Conservation (phyloP, 2,329 filamentous ascomycete species). For the Amylocarpus encephaloides region DNA sequence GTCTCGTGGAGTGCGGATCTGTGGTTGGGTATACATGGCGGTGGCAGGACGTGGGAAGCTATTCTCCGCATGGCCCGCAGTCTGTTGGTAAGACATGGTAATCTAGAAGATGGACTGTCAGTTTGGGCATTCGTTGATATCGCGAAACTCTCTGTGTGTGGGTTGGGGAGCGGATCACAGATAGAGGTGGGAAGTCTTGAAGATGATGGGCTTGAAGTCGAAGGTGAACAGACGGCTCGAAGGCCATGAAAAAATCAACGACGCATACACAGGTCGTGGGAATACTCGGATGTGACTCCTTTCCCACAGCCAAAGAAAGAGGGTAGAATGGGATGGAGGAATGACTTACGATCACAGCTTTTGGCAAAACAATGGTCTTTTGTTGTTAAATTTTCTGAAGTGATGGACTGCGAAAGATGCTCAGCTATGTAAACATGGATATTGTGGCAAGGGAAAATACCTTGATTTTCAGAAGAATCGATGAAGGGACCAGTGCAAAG, state of each 20-base stretch:
- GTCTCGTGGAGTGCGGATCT: conserved; percentile 25
- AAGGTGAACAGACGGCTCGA: background rate
- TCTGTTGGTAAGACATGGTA: conserved; percentile 33
- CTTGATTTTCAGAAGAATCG: conserved; percentile 15
- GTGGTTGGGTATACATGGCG: conserved; percentile 29
- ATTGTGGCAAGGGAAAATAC: conserved; percentile 12
- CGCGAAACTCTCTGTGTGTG: background rate
- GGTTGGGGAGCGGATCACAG: too few relatives aligned
- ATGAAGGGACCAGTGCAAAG: background rate
- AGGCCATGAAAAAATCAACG: background rate
- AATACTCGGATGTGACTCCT: background rate
- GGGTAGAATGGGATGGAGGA: background rate
- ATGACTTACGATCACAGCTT: conserved; percentile 24
- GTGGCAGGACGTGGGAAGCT: conserved; percentile 23
- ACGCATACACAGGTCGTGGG: background rate
- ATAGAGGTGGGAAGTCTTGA: background rate
- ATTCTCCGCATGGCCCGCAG: conserved; percentile 23
- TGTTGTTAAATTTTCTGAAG: conserved; percentile 11
- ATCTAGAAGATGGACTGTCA: conserved; percentile 14
- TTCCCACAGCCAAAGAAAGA: background rate
- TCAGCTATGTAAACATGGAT: conserved; percentile 10
- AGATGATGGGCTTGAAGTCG: background rate
- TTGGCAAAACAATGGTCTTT: conserved; percentile 16
- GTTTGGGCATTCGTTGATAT: too few relatives aligned
- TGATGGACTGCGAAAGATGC: conserved; percentile 13